phyloP scores from a whole-genome alignment of 2,329 filamentous ascomycete species.

The Diaporthe humulicola region DNA sequence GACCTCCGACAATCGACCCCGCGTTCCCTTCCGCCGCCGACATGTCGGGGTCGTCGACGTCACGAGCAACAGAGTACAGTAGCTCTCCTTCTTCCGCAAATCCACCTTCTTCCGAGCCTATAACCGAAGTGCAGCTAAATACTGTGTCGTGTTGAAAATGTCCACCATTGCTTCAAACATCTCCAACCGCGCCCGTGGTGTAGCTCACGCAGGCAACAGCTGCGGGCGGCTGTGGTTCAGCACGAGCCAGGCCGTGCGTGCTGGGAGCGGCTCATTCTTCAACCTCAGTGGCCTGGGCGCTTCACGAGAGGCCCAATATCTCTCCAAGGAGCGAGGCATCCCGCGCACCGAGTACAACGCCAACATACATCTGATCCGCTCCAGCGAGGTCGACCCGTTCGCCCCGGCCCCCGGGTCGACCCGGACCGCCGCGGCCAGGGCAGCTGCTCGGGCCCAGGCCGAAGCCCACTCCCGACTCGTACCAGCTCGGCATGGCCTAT shows the following conservation, averaged over 20 bases:
- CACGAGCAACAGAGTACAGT: not conserved
- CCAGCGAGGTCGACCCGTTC: slow-evolving; percentile 39
- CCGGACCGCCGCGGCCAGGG: not conserved
- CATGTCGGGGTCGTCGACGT: slow-evolving; percentile 18
- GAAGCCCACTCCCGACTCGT: not conserved
- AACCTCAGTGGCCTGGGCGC: slow-evolving; percentile 35
- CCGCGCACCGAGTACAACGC: slow-evolving; percentile 37
- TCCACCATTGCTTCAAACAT: not conserved
- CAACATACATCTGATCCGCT: slow-evolving; percentile 36
- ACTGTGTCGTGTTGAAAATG: not conserved
- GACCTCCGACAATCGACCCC: not conserved
- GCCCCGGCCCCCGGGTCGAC: slow-evolving; percentile 29
- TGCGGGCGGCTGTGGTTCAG: slow-evolving; percentile 18
- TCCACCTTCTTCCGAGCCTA: not conserved
- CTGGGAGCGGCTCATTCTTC: slow-evolving; percentile 10
- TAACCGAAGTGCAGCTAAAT: not conserved
- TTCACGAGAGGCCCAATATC: slow-evolving; percentile 36
- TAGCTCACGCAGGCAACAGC: not conserved
- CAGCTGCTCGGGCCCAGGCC: slow-evolving; percentile 8
- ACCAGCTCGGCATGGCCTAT: not conserved
- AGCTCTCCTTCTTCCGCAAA: not conserved
- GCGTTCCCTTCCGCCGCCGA: not conserved
- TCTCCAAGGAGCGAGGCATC: slow-evolving; percentile 35
- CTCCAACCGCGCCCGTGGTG: not conserved
- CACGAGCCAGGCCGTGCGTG: not conserved